Base-by-base conservation (phyloP, 106 monocot species). In the Iris macrosiphon region DNA sequence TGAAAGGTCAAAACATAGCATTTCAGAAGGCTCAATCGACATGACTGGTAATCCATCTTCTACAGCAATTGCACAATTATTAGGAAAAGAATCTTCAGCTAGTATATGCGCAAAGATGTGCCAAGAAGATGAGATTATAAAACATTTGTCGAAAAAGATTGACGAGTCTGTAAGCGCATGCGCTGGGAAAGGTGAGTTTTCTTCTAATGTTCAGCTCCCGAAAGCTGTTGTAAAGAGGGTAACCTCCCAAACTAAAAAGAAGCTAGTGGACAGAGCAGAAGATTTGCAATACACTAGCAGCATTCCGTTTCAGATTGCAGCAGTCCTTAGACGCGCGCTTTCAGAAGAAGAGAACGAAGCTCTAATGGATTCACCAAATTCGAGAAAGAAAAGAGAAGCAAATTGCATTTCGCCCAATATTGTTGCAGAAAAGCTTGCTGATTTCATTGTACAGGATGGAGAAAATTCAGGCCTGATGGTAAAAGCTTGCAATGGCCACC, bases 401-500 rank as follows among this genome's bases (percentile, higher is more conserved):
- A 31, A 52, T 22, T 63, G 59, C 40, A 47, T 74, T 24, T 64
- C 89, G 60, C 72, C 90, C 46, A 72, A 55, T 40, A n/a, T 43
- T 41, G 25, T 90, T 72, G 83, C 96, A 29, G 90, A 87, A 71
- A 80, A 68, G 49, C 63, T 98, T 60, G 77, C 74, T 51, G 39
- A 12, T 41, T 57, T 45, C 10, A 60, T 98, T 13, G 23, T 62
- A 45, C 29, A 27, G 53, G 57, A 61, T 42, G 68, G 42, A 49
- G 45, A 63, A 54, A 9, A 52, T 23, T 37, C 61, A 63, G 69
- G 64, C 18, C 25, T 90, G 16, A 62, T 47, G 27, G 51, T 71
- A 37, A 72, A 73, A 73, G 86, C 90, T 52, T 98, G 90, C 72
- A 98, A 78, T 68, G 96, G 90, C 3, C 82, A 98, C 39, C 79